Conservation (phyloP, 2,329 filamentous ascomycete species). For the Cryphonectria parasitica region DNA sequence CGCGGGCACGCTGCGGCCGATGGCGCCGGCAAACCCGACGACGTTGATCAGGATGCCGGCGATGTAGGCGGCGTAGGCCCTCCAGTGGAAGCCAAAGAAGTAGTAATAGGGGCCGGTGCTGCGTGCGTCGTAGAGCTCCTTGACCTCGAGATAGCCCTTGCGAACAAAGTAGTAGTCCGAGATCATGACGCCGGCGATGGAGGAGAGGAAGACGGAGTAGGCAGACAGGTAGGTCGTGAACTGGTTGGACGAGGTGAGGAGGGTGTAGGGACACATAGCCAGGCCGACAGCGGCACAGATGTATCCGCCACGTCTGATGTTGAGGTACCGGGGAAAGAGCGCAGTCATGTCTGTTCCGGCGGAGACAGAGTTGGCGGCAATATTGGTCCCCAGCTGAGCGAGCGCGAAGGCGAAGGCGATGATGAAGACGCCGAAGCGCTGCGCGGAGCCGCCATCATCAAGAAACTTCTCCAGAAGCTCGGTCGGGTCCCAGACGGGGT, state of each 20-base stretch:
- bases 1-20: conserved; percentile 71
- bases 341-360: conserved; percentile 84
- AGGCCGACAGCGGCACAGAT: conserved; percentile 80
- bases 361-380: conserved; percentile 83
- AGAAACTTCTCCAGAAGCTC: conserved; percentile 69
- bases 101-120: conserved; percentile 73
- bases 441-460: conserved; percentile 67
- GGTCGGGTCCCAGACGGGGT: conserved; percentile 76
- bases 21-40: conserved; percentile 84
- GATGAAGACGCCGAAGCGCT: conserved; percentile 77
- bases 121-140: conserved; percentile 76
- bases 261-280: conserved; percentile 84
- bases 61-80: conserved; percentile 82
- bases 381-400: conserved; percentile 84
- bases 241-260: conserved; percentile 74
- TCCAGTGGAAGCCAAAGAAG: conserved; percentile 76
- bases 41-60: conserved; percentile 87
- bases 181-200: conserved; percentile 89
- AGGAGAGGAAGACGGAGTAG: conserved; percentile 92
- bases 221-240: conserved; percentile 92
- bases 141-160: conserved; percentile 77
- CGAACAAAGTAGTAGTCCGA: conserved; percentile 88
- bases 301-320: conserved; percentile 85
- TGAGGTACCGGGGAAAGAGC: conserved; percentile 77
- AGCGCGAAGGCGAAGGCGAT: conserved; percentile 73